Conservation (phyloP, 208 protist species). For the Leishmania turanica region DNA sequence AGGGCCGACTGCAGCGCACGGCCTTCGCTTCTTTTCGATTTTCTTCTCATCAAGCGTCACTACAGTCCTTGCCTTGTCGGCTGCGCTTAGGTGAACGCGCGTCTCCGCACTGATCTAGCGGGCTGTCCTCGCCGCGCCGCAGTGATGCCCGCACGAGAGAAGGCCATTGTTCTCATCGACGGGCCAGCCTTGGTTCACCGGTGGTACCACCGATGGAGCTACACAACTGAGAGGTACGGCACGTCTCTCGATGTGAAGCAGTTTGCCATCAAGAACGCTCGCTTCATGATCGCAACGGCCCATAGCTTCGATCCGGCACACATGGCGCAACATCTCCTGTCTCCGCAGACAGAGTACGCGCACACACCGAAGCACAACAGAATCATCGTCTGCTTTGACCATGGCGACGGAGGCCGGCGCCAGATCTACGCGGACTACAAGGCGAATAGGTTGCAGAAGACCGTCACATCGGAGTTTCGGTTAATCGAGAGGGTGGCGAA, state of each 20-base stretch:
- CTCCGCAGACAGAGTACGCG: slow-evolving; percentile 82
- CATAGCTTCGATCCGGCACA: slow-evolving; percentile 90
- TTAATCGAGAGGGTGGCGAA: slow-evolving; percentile 84
- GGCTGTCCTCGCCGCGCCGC: neutral
- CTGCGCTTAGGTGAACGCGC: neutral
- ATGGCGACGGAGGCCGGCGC: slow-evolving; percentile 87
- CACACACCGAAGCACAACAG: slow-evolving; percentile 90
- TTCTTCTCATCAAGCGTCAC: neutral
- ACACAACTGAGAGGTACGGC: slow-evolving; percentile 52
- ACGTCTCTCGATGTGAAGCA: slow-evolving; percentile 66
- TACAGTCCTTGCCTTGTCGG: neutral
- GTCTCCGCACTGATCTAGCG: neutral
- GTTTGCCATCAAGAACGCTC: slow-evolving; percentile 83
- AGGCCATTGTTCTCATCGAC: slow-evolving; percentile 84
- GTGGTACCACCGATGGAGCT: slow-evolving; percentile 90
- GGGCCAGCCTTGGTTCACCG: slow-evolving; percentile 86
- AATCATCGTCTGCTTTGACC: slow-evolving; percentile 88
- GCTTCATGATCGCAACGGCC: slow-evolving; percentile 74
- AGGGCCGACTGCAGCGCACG: neutral
- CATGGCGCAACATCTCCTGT: slow-evolving; percentile 84
- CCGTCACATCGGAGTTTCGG: slow-evolving; percentile 51
- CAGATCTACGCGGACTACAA: slow-evolving; percentile 85
- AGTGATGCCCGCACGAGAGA: slow-evolving; percentile 59
- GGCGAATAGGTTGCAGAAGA: slow-evolving; percentile 50
- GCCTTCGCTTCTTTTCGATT: neutral